A percentile compares a stretch with the other conserved stretches of the same genome.
Conservation (phyloP, 371 early-diverging fungal species). For the Batrachochytrium dendrobatidis region DNA sequence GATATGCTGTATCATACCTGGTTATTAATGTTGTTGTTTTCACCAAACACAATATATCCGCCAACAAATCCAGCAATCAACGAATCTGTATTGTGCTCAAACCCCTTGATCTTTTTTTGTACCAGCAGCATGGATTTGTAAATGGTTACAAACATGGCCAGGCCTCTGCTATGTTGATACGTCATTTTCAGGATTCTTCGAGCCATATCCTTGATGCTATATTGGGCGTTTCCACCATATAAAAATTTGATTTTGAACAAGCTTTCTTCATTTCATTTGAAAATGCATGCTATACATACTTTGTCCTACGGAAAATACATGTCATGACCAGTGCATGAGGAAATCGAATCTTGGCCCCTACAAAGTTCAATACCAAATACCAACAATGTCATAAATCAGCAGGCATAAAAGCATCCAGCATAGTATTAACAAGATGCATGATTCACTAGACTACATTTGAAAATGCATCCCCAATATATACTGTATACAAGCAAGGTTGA, state of each 20-base stretch:
- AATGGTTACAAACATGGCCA: conserved; percentile 86
- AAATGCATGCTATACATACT: conserved; percentile 6
- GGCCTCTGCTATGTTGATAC: conserved; percentile 78
- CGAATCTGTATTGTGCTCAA: conserved; percentile 66
- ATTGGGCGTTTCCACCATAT: background rate
- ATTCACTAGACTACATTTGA: too few relatives aligned
- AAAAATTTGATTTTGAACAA: background rate
- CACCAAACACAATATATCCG: conserved; percentile 92
- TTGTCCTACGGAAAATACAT: conserved; percentile 67
- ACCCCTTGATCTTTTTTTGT: conserved; percentile 57
- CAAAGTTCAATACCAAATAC: background rate
- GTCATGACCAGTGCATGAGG: conserved; percentile 98
- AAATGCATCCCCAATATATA: background rate
- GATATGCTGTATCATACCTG: conserved; percentile 70
- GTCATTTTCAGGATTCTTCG: conserved; percentile 78
- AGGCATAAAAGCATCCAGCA: too few relatives aligned
- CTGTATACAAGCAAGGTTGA: background rate
- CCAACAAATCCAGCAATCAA: conserved; percentile 91
- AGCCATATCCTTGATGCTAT: conserved; percentile 62
- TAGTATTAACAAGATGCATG: too few relatives aligned
- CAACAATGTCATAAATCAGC: too few relatives aligned
- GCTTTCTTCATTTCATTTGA: background rate
- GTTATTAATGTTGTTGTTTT: conserved; percentile 89
- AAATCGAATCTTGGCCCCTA: conserved; percentile 89
- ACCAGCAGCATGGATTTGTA: conserved; percentile 83